phyloP scores from a whole-genome alignment of 305 asterid species.

The Andrographis paniculata region DNA sequence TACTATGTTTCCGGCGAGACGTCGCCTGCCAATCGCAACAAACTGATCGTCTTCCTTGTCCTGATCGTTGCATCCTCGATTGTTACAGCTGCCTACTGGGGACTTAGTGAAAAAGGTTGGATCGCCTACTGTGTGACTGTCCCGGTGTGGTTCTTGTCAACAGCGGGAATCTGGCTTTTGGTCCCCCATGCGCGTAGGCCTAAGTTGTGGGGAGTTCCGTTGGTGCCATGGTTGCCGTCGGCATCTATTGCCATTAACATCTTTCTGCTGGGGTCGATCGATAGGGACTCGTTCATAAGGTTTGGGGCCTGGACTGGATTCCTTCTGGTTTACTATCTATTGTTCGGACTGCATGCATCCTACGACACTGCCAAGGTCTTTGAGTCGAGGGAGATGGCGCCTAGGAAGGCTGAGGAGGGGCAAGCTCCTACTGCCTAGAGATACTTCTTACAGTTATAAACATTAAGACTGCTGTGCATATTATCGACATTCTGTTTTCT shows the following conservation, averaged over 20 bases:
- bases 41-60: slow-evolving; percentile 22
- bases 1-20: slow-evolving; percentile 54
- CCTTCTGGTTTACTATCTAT: slow-evolving; percentile 43
- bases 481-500: too few species aligned
- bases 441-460: too few species aligned
- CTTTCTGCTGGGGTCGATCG: slow-evolving; percentile 57
- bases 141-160: slow-evolving; percentile 45
- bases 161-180: slow-evolving; percentile 28
- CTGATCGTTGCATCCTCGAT: slow-evolving; percentile 44
- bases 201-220: slow-evolving; percentile 66
- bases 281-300: slow-evolving; percentile 39
- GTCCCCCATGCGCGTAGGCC: slow-evolving; percentile 57
- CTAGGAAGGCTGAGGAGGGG: slow-evolving; percentile 35
- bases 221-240: slow-evolving; percentile 78
- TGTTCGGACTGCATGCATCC: slow-evolving; percentile 64
- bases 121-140: slow-evolving; percentile 38
- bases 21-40: slow-evolving; percentile 29
- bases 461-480: too few species aligned
- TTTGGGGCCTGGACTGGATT: slow-evolving; percentile 40
- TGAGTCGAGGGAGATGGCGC: slow-evolving; percentile 20
- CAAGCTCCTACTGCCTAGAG: neutral
- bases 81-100: slow-evolving; percentile 55
- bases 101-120: slow-evolving; percentile 36
- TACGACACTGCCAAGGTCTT: slow-evolving; percentile 55
- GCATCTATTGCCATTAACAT: slow-evolving; percentile 56